Conservation (phyloP, 1,284 basidiomycete species). For the Gomphus bonarii region DNA sequence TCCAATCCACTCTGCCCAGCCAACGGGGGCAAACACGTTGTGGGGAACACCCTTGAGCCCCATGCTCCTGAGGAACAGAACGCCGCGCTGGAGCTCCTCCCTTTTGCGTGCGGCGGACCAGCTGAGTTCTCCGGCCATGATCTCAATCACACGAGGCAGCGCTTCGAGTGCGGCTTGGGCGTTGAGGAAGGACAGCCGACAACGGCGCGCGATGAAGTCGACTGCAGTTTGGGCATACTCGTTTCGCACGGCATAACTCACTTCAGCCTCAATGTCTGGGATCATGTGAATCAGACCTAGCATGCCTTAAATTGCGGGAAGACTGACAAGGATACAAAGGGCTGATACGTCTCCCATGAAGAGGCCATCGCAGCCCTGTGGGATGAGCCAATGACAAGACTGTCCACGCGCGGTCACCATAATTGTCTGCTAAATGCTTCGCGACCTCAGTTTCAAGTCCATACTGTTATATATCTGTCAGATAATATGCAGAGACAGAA, state of each 20-base stretch:
- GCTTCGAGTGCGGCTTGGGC: slow-evolving; percentile 78
- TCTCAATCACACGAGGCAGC: slow-evolving; percentile 81
- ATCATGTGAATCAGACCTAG: neutral
- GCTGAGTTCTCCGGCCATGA: slow-evolving; percentile 81
- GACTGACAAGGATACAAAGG: slow-evolving; percentile 69
- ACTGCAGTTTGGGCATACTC: slow-evolving; percentile 89
- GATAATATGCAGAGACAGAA: neutral
- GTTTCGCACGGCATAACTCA: slow-evolving; percentile 80
- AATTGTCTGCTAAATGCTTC: slow-evolving; percentile 86
- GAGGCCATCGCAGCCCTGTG: slow-evolving; percentile 75
- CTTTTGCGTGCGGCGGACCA: slow-evolving; percentile 59
- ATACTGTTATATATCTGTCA: slow-evolving; percentile 36
- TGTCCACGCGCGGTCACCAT: slow-evolving; percentile 95
- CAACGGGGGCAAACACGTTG: slow-evolving; percentile 21
- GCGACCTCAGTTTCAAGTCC: slow-evolving; percentile 90
- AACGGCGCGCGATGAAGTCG: slow-evolving; percentile 89
- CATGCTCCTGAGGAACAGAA: slow-evolving; percentile 69
- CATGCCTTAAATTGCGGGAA: neutral
- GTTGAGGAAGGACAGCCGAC: slow-evolving; percentile 89
- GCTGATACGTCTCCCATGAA: slow-evolving; percentile 74
- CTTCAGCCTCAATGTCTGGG: slow-evolving; percentile 84
- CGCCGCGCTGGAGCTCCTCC: slow-evolving; percentile 49
- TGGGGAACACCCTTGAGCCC: slow-evolving; percentile 43
- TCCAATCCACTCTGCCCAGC: slow-evolving; percentile 1
- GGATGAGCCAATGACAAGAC: slow-evolving; percentile 77